phyloP scores from a whole-genome alignment of 129 eudicot genomes.

The Artemisia tridentata region DNA sequence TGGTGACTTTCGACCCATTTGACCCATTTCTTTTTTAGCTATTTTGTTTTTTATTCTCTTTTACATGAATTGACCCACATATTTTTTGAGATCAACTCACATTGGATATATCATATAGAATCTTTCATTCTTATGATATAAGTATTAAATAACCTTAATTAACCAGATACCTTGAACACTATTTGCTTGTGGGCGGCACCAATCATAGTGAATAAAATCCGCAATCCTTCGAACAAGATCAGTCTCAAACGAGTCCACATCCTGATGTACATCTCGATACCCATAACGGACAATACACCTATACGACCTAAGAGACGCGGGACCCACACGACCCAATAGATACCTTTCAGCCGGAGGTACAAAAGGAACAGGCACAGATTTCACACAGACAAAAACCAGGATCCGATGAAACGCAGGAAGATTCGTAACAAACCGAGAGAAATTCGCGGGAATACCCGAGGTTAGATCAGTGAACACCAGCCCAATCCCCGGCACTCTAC shows the following conservation, averaged over 20 bases:
- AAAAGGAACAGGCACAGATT: slow-evolving; percentile 81
- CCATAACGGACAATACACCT: slow-evolving; percentile 91
- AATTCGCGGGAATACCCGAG: slow-evolving; percentile 86
- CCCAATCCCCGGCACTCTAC: slow-evolving; percentile 88
- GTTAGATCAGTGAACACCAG: slow-evolving; percentile 81
- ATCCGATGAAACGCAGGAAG: slow-evolving; percentile 89
- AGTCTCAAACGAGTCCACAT: slow-evolving; percentile 74
- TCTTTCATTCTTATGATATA: too few relatives aligned
- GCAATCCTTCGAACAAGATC: slow-evolving; percentile 63
- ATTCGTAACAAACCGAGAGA: slow-evolving; percentile 86
- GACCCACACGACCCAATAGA: slow-evolving; percentile 82
- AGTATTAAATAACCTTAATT: too few relatives aligned
- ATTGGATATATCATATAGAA: too few relatives aligned
- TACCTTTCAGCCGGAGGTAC: slow-evolving; percentile 80
- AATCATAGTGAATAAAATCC: slow-evolving; percentile 63
- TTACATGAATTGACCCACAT: neutral
- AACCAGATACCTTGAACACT: slow-evolving; percentile 22
- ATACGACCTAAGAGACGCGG: slow-evolving; percentile 67
- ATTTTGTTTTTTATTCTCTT: too few relatives aligned
- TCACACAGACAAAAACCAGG: slow-evolving; percentile 76
- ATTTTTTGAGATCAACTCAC: too few relatives aligned
- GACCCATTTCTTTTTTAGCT: neutral
- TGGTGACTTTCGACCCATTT: neutral
- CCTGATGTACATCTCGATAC: slow-evolving; percentile 88
- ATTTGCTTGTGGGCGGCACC: slow-evolving; percentile 38